Evolutionary conservation across 768 basidiomycete species (phyloP).

Genomic region (Tulasnella sp.): DNA sequence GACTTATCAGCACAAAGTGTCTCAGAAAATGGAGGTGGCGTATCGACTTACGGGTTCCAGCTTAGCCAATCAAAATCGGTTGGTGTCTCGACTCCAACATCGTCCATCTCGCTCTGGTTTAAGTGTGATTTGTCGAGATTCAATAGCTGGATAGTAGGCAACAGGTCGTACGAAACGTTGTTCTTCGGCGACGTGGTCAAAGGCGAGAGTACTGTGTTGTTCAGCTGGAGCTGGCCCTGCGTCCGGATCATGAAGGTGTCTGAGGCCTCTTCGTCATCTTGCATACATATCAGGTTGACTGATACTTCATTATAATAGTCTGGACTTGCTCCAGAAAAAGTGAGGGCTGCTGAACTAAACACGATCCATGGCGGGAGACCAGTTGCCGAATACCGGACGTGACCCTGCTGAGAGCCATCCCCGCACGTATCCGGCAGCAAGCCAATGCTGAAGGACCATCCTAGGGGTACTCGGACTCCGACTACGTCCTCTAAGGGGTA

Average conservation of each 20-base stretch:
- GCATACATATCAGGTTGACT: not conserved
- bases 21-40: too few species aligned
- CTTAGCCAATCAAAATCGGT: not conserved
- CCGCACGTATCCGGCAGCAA: slow-evolving; percentile 2
- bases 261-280: not conserved
- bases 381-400: not conserved
- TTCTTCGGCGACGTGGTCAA: not conserved
- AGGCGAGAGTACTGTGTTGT: not conserved
- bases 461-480: slow-evolving; percentile 4
- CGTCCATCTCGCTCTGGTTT: not conserved
- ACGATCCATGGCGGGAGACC: not conserved
- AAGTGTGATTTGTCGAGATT: not conserved
- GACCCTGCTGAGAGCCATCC: not conserved
- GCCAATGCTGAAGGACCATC: slow-evolving; percentile 6
- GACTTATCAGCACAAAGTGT: not conserved
- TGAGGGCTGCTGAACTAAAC: not conserved
- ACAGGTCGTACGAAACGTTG: not conserved
- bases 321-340: slow-evolving; percentile 5
- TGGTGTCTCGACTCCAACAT: not conserved
- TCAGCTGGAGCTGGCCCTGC: not conserved
- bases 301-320: not conserved
- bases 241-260: not conserved
- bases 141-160: not conserved
- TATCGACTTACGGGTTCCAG: slow-evolving; percentile 9
- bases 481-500: not conserved